Evolutionary conservation across 768 basidiomycete species (phyloP), one percentile per base, ranked within the genome.

Genomic region (Podaxis pistillaris): DNA sequence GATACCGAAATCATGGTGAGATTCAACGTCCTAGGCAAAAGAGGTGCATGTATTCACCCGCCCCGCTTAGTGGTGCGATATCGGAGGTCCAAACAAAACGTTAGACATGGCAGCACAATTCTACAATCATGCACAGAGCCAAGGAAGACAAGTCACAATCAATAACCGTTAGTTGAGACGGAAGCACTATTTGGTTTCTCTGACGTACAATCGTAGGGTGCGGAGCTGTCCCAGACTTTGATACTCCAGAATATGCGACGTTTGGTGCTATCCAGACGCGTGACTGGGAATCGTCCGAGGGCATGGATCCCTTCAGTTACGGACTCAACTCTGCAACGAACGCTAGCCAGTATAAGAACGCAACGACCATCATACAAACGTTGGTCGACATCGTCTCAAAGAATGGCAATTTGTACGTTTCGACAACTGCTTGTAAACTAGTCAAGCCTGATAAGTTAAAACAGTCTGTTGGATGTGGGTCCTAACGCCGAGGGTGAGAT

Each of bases 331-430:
- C 73, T 2, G 77, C 74, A 9, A 83, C 83, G 33, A 68, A 73
- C 57, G 70, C 74, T 1, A 68, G 66, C 19, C 65, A 80, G 58
- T 86, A 84, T 67, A 85, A 81, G 73, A 80, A 80, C 56, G 79
- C 76, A 0, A 72, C 79, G 1, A 76, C 76, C 12, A 82, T 86
- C 50, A 70, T 86, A 2, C 82, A 80, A 55, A 82, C 76, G 0
- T 66, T 86, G 56, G 79, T 83, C 30, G 84, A 86, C 63, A 80
- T 87, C 63, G 85, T 81, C 19, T 83, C 84, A 30, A 87, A 87
- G 74, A 84, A 84, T 63, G 86, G 86, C 12, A 86, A 87, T 67
- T 87, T 79, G 83, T 83, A 65, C 67, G 81, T 67, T 2, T 47
- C 41, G 19, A 17, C 38, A 11, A 41, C 57, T 55, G 24, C 68